Evolutionary conservation across 257 asterid species (phyloP).

Genomic region (Paraleonurus japonicus): DNA sequence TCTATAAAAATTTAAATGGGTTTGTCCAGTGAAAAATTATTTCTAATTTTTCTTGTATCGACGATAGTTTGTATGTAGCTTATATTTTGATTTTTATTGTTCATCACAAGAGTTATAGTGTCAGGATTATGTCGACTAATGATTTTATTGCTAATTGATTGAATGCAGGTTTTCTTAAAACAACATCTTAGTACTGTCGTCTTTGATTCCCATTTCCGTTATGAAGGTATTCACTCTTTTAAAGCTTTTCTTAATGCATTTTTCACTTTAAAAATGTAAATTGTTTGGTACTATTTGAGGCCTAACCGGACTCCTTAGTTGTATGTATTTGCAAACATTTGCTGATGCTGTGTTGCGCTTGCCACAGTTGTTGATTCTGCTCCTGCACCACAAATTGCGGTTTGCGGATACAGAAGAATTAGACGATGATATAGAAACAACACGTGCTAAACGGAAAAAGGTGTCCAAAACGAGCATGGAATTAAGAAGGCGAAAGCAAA

Average conservation of each 20-base stretch:
- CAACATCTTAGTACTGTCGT: slow-evolving; percentile 69
- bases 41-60: neutral
- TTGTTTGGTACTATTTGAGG: neutral
- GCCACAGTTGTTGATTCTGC: slow-evolving; percentile 17
- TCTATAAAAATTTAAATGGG: neutral
- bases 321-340: slow-evolving; percentile 4
- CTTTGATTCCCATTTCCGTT: slow-evolving; percentile 67
- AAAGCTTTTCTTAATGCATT: neutral
- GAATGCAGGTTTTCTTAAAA: slow-evolving; percentile 88
- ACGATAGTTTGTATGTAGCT: neutral
- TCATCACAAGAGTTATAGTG: neutral
- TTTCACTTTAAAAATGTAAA: neutral
- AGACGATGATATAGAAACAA: slow-evolving; percentile 29
- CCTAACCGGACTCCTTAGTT: neutral
- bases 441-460: slow-evolving; percentile 40
- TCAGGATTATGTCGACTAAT: neutral
- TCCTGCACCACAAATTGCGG: slow-evolving; percentile 30
- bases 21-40: neutral
- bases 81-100: neutral
- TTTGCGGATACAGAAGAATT: slow-evolving; percentile 20
- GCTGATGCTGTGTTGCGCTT: slow-evolving; percentile 12
- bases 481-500: slow-evolving; percentile 46
- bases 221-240: slow-evolving; percentile 36
- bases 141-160: slow-evolving; percentile 8
- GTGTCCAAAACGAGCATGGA: slow-evolving; percentile 30